These are phyloP conservation scores for Aspergillus steynii DNA, from an alignment of 495 filamentous ascomycete species.

Conservation along the genomic window DNA sequence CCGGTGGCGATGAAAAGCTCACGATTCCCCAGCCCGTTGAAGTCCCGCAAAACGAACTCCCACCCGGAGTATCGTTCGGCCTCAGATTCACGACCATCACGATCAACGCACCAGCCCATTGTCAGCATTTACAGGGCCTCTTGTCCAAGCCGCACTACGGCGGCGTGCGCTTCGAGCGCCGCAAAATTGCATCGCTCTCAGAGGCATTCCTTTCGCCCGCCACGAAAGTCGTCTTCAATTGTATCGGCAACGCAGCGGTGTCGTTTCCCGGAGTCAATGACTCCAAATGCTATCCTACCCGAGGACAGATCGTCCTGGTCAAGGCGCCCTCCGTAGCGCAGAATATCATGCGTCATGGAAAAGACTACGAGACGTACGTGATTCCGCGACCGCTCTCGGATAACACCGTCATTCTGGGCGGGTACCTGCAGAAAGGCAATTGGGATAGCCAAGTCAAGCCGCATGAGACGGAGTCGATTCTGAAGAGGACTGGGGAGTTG, in stretches of 20 bases:
- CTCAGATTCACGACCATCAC: slow-evolving; percentile 32
- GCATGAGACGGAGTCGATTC: slow-evolving; percentile 30
- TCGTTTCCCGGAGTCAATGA: slow-evolving; percentile 29
- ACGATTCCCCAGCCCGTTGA: not conserved
- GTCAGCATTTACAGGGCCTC: slow-evolving; percentile 1
- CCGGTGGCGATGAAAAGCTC: not conserved
- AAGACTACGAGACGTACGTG: slow-evolving; percentile 35
- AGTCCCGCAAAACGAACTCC: slow-evolving; percentile 23
- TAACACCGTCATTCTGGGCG: slow-evolving; percentile 31
- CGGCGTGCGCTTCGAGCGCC: slow-evolving; percentile 25
- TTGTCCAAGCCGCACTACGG: slow-evolving; percentile 6
- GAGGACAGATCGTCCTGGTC: slow-evolving; percentile 42
- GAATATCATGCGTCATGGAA: slow-evolving; percentile 36
- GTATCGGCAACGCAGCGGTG: slow-evolving; percentile 26
- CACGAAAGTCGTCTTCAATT: slow-evolving; percentile 34
- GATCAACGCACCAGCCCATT: slow-evolving; percentile 27
- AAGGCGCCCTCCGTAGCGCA: slow-evolving; percentile 29
- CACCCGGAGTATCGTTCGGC: slow-evolving; percentile 26
- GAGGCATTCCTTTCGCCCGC: slow-evolving; percentile 20
- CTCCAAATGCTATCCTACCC: slow-evolving; percentile 30
- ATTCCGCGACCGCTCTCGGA: slow-evolving; percentile 34
- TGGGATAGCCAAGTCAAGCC: slow-evolving; percentile 13
- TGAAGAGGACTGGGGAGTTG: slow-evolving; percentile 24
- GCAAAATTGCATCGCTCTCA: slow-evolving; percentile 19
- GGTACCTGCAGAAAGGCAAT: slow-evolving; percentile 30